Conservation (phyloP, 768 basidiomycete species). For the Boletus reticuloceps region DNA sequence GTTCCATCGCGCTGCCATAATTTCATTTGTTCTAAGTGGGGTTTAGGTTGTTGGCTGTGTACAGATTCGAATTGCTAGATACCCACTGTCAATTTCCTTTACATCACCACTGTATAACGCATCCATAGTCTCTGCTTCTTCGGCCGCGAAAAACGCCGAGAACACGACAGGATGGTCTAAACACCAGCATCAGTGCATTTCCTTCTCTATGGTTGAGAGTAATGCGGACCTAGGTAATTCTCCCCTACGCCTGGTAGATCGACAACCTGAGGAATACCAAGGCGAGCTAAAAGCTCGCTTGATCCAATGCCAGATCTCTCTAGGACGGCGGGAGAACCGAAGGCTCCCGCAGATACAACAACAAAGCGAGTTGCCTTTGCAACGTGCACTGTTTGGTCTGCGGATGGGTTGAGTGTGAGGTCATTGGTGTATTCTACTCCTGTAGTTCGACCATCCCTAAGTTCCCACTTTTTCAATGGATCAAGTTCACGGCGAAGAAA, state of each 20-base stretch:
- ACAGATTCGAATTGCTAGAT: neutral
- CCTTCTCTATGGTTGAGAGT: neutral
- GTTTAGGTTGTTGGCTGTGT: slow-evolving; percentile 9
- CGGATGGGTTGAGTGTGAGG: slow-evolving; percentile 17
- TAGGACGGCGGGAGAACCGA: slow-evolving; percentile 55
- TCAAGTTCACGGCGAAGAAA: neutral
- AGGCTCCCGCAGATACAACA: slow-evolving; percentile 50
- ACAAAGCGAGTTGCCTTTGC: slow-evolving; percentile 44
- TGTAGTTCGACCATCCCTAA: slow-evolving; percentile 34
- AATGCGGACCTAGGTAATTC: slow-evolving; percentile 50
- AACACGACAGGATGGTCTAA: slow-evolving; percentile 32
- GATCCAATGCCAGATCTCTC: slow-evolving; percentile 71
- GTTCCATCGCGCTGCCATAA: slow-evolving; percentile 39
- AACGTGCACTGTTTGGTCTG: slow-evolving; percentile 21
- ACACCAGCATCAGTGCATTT: neutral
- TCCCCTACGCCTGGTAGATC: slow-evolving; percentile 77
- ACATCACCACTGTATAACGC: slow-evolving; percentile 39
- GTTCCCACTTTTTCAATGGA: neutral
- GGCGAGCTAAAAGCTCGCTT: slow-evolving; percentile 41
- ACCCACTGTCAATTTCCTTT: slow-evolving; percentile 41
- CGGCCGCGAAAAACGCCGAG: slow-evolving; percentile 38
- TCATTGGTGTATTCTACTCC: slow-evolving; percentile 52
- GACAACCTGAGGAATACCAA: slow-evolving; percentile 48
- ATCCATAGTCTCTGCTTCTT: slow-evolving; percentile 51
- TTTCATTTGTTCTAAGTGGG: slow-evolving; percentile 27